Percentiles rank a stretch among this genome's conserved stretches.
These are phyloP conservation scores for Metroxylon sagu DNA, from an alignment of 176 grass and related monocot genomes.

Conservation along the genomic window DNA sequence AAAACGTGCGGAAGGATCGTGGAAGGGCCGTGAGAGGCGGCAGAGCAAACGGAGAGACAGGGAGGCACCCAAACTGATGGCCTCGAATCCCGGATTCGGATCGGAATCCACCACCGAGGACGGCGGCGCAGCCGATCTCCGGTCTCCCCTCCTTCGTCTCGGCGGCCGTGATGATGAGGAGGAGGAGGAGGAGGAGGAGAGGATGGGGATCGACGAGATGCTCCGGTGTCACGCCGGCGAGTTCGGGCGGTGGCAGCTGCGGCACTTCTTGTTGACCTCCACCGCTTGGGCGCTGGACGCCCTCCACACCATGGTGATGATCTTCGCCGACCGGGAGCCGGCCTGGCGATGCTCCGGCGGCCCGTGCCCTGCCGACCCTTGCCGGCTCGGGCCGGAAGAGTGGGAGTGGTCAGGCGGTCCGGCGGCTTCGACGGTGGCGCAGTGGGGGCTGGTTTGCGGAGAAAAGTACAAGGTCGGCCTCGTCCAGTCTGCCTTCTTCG, in stretches of 20 bases:
- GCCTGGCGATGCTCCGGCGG: slow-evolving; percentile 5
- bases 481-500: slow-evolving; percentile 74
- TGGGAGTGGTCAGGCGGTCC: slow-evolving; percentile 55
- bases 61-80: background rate
- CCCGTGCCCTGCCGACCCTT: slow-evolving; percentile 30
- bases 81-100: background rate
- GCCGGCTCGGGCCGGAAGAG: slow-evolving; percentile 17
- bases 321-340: slow-evolving; percentile 85
- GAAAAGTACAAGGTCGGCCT: slow-evolving; percentile 85
- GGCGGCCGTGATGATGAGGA: background rate
- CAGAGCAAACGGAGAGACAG: background rate
- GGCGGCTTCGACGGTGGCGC: slow-evolving; percentile 52
- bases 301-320: slow-evolving; percentile 90
- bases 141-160: background rate
- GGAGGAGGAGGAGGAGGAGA: background rate
- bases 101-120: background rate
- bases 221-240: slow-evolving; percentile 53
- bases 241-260: slow-evolving; percentile 93
- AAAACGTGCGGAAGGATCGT: too few relatives aligned
- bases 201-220: slow-evolving; percentile 71
- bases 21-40: too few relatives aligned
- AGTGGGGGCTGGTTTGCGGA: slow-evolving; percentile 73
- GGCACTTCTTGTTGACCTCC: slow-evolving; percentile 71
- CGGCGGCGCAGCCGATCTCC: background rate
- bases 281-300: slow-evolving; percentile 84